A percentile compares a stretch with the other conserved stretches of the same genome.
phyloP scores from a whole-genome alignment of 257 asterid species.

The Salvia splendens region DNA sequence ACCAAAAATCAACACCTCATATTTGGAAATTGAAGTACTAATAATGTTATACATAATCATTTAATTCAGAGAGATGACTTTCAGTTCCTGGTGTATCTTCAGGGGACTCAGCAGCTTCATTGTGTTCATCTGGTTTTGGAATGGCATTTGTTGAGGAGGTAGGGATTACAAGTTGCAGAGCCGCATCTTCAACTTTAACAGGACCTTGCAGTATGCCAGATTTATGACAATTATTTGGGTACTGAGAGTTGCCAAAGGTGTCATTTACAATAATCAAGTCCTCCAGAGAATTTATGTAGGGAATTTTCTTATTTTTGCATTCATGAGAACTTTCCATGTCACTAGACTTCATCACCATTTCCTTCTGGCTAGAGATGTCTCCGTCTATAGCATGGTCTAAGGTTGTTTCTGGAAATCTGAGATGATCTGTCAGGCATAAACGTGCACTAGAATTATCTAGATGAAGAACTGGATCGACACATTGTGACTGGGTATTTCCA shows the following conservation, averaged over 20 bases:
- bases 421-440: constrained; percentile 9
- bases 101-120: constrained; percentile 43
- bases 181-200: constrained; percentile 51
- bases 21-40: constrained; percentile 21
- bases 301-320: constrained; percentile 17
- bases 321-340: constrained; percentile 9
- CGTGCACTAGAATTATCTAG: constrained; percentile 31
- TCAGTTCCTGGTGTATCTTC: constrained; percentile 53
- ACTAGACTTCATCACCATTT: neutral
- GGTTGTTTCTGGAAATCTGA: neutral
- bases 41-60: constrained; percentile 46
- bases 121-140: constrained; percentile 42
- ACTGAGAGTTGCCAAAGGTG: constrained; percentile 31
- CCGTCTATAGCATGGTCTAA: neutral
- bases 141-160: constrained; percentile 35
- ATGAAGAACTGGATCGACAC: constrained; percentile 6
- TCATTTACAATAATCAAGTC: constrained; percentile 31
- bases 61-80: constrained; percentile 43
- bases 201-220: constrained; percentile 31
- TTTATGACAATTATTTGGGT: constrained; percentile 32
- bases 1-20: neutral
- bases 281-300: constrained; percentile 27
- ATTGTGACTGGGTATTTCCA: constrained; percentile 28
- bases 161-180: constrained; percentile 41
- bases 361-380: constrained; percentile 18